Conservation (phyloP, 495 filamentous ascomycete genomes). For the Neurospora africana region DNA sequence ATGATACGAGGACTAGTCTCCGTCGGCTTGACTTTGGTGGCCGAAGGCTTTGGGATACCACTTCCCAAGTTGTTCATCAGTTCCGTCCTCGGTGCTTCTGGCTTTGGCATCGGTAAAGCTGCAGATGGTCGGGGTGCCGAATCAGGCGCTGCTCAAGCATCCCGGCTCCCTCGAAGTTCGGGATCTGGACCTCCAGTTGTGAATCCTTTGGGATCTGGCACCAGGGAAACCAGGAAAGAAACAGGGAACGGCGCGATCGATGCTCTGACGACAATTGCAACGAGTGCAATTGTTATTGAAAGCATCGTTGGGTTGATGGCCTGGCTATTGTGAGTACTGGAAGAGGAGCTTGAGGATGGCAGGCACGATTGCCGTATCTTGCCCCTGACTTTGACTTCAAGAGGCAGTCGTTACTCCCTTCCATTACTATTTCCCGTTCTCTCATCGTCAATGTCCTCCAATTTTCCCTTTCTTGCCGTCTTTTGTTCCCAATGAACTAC, state of each 20-base stretch:
- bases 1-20: neutral
- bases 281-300: neutral
- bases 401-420: neutral
- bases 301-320: neutral
- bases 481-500: neutral
- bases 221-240: neutral
- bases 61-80: neutral
- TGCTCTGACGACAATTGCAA: neutral
- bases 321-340: neutral
- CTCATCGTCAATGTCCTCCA: no score
- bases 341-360: neutral
- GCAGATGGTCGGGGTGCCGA: neutral
- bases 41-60: neutral
- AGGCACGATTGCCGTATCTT: neutral
- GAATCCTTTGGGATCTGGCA: neutral
- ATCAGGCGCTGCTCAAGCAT: neutral
- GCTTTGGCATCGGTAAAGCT: neutral
- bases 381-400: neutral
- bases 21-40: accelerated
- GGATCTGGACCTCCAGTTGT: neutral
- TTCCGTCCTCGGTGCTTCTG: neutral
- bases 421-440: neutral
- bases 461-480: no score
- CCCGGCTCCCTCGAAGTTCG: no score
- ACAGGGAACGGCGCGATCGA: neutral